phyloP scores from a whole-genome alignment of 768 basidiomycete species.

The Infundibulicybe gibba region DNA sequence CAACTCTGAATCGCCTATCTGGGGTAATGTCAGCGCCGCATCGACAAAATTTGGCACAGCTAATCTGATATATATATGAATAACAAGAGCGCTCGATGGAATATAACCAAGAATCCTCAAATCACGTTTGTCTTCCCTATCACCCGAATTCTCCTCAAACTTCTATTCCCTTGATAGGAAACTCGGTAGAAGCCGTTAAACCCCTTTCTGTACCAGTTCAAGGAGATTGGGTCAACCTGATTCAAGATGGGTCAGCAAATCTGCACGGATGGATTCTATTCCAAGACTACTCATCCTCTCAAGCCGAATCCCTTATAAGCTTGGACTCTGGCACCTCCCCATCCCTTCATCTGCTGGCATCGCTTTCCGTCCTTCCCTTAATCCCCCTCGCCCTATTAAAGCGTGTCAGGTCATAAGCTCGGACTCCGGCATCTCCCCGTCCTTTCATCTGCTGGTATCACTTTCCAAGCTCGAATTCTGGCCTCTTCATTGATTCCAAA shows the following conservation, averaged over 20 bases:
- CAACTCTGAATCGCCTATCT: too few species aligned
- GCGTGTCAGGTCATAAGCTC: slow-evolving; percentile 26
- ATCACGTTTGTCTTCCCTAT: slow-evolving; percentile 2
- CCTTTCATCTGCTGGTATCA: slow-evolving; percentile 23
- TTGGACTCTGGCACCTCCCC: slow-evolving; percentile 17
- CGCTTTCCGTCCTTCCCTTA: slow-evolving; percentile 15
- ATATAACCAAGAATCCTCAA: too few species aligned
- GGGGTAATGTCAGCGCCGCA: too few species aligned
- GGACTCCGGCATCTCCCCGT: slow-evolving; percentile 17
- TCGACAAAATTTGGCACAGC: too few species aligned
- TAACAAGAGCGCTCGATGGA: too few species aligned
- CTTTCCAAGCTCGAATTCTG: too few species aligned
- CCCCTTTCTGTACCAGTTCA: slow-evolving; percentile 17
- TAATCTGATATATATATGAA: too few species aligned
- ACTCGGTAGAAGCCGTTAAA: slow-evolving; percentile 3
- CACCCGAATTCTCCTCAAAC: neutral
- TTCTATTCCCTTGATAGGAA: slow-evolving; percentile 1
- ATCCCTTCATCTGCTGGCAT: slow-evolving; percentile 23
- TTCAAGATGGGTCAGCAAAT: slow-evolving; percentile 38
- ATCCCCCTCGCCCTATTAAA: slow-evolving; percentile 35
- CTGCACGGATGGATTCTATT: slow-evolving; percentile 17
- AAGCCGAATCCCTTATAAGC: slow-evolving; percentile 41
- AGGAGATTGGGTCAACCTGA: slow-evolving; percentile 17
- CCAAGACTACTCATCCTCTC: slow-evolving; percentile 7
- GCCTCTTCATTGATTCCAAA: too few species aligned